These are phyloP conservation scores for Hypoxylon rickii DNA, from an alignment of 495 filamentous ascomycete genomes.

Conservation along the genomic window DNA sequence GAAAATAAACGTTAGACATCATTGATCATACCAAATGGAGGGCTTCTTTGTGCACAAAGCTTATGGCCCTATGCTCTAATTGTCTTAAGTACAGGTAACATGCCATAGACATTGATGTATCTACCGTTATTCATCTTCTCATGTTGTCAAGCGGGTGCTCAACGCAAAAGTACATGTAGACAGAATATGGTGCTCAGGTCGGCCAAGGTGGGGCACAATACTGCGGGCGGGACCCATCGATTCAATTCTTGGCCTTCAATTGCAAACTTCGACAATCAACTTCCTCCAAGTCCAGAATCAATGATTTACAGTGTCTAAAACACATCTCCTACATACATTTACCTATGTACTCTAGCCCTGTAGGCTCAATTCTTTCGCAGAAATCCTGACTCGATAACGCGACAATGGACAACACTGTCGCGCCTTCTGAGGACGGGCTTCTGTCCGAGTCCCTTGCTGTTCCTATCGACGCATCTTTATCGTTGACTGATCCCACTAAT, in stretches of 20 bases:
- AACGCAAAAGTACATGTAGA: background rate
- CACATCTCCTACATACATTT: background rate
- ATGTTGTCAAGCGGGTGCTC: too few relatives aligned
- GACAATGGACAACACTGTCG: constrained; percentile 22
- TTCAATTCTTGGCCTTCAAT: constrained; percentile 12
- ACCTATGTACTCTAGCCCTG: too few relatives aligned
- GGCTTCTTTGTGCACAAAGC: too few relatives aligned
- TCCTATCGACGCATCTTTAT: constrained; percentile 7
- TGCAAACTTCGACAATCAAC: constrained; percentile 19
- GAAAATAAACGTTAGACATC: too few relatives aligned
- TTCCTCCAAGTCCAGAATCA: background rate
- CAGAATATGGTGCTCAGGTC: too few relatives aligned
- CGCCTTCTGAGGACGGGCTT: constrained; percentile 10
- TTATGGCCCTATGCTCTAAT: too few relatives aligned
- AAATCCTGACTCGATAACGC: background rate
- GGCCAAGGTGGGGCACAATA: constrained; percentile 17
- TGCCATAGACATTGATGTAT: too few relatives aligned
- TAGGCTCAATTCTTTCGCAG: background rate
- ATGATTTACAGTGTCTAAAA: background rate
- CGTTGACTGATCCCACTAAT: constrained; percentile 8
- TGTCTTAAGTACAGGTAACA: too few relatives aligned
- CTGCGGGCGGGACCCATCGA: background rate
- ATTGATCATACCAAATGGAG: too few relatives aligned
- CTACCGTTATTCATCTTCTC: too few relatives aligned
- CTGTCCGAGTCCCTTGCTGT: constrained; percentile 10